A percentile compares a stretch with the other conserved stretches of the same genome.
These are phyloP conservation scores for Brasenia schreberi DNA, from an alignment of 164 flowering plant genomes.

Conservation along the genomic window DNA sequence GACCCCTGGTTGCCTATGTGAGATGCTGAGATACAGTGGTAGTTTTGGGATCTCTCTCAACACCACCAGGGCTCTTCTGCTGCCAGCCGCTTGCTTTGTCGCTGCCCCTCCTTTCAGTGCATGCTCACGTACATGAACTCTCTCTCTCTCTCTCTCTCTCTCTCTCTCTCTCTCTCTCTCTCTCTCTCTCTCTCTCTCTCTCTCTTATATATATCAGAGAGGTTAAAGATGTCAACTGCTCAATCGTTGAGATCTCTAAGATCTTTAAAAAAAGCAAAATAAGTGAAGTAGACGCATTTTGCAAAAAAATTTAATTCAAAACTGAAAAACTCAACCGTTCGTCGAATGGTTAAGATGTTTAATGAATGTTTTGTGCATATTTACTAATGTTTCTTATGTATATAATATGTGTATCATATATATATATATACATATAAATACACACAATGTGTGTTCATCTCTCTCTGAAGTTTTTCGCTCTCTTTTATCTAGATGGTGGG, in stretches of 20 bases:
- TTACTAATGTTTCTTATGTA: too few species aligned
- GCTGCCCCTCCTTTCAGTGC: slow-evolving; percentile 32
- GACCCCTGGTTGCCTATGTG: slow-evolving; percentile 45
- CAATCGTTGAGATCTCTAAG: too few species aligned
- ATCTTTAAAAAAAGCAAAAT: too few species aligned
- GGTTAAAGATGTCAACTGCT: too few species aligned
- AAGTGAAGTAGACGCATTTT: too few species aligned
- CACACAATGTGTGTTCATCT: not conserved
- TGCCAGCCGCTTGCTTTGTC: slow-evolving; percentile 56
- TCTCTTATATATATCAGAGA: too few species aligned
- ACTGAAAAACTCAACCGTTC: too few species aligned
- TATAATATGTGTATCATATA: too few species aligned
- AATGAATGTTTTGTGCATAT: too few species aligned
- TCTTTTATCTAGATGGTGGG: not conserved
- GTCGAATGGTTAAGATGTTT: too few species aligned
- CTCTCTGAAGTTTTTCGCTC: not conserved
- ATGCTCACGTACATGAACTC: slow-evolving; percentile 25
- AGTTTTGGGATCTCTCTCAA: slow-evolving; percentile 44
- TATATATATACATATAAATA: too few species aligned
- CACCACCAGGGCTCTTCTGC: slow-evolving; percentile 36
- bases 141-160: not conserved
- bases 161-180: not conserved
- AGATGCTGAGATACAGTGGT: slow-evolving; percentile 38
- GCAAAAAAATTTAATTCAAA: too few species aligned
- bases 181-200: not conserved